A percentile compares a stretch with the other conserved stretches of the same genome.
phyloP scores from a whole-genome alignment of 2,329 filamentous ascomycete genomes.

The Pyricularia sp. region DNA sequence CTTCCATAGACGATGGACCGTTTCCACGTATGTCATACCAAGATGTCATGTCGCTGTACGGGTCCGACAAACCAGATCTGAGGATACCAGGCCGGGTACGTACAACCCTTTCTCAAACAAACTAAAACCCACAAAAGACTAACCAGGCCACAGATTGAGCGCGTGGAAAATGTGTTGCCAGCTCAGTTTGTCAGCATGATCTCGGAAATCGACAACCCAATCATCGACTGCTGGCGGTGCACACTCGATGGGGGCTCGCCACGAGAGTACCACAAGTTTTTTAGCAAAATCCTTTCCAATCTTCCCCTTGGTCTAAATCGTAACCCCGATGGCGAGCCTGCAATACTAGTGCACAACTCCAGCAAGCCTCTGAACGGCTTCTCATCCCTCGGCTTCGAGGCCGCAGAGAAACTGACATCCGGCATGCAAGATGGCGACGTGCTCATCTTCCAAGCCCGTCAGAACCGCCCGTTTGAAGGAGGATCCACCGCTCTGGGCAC shows the following conservation, averaged over 20 bases:
- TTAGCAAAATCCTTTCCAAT: slow-evolving; percentile 57
- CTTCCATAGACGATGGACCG: slow-evolving; percentile 16
- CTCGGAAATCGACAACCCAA: slow-evolving; percentile 55
- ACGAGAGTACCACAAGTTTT: slow-evolving; percentile 48
- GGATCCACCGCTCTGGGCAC: slow-evolving; percentile 67
- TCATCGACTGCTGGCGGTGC: slow-evolving; percentile 62
- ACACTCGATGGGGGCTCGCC: slow-evolving; percentile 45
- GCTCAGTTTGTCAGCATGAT: slow-evolving; percentile 66
- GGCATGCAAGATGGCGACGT: slow-evolving; percentile 63
- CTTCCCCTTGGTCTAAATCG: slow-evolving; percentile 49
- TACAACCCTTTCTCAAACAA: slow-evolving; percentile 11
- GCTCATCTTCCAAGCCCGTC: slow-evolving; percentile 71
- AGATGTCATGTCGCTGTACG: slow-evolving; percentile 69
- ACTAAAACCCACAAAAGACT: slow-evolving; percentile 10
- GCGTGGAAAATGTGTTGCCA: slow-evolving; percentile 54
- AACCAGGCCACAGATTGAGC: slow-evolving; percentile 44
- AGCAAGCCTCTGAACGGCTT: slow-evolving; percentile 68
- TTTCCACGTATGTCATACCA: slow-evolving; percentile 62
- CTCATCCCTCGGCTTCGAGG: slow-evolving; percentile 67
- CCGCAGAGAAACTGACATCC: slow-evolving; percentile 39
- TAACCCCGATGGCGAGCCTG: slow-evolving; percentile 71
- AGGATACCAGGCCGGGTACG: slow-evolving; percentile 43
- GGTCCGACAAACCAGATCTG: slow-evolving; percentile 87
- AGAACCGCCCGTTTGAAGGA: slow-evolving; percentile 54
- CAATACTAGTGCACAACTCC: slow-evolving; percentile 66